A percentile compares a stretch with the other conserved stretches of the same genome.
Evolutionary conservation across 2,329 filamentous ascomycete genomes (phyloP).

Genomic region (Calonectria naviculata): DNA sequence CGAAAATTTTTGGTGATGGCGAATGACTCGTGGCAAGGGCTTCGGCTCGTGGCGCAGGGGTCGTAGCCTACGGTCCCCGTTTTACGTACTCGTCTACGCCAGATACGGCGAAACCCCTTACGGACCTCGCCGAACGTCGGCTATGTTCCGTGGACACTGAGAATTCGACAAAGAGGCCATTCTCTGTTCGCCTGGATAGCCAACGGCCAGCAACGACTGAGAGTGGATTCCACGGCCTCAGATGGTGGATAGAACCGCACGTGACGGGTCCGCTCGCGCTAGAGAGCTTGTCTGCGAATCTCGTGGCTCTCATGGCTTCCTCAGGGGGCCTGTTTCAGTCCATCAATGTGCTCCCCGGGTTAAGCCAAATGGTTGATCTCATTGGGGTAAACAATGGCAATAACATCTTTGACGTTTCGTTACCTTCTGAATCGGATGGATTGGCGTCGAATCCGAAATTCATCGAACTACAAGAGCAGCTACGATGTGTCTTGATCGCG

Average conservation of each 20-base stretch:
- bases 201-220: neutral
- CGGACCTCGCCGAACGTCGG: neutral
- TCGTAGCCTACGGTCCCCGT: slow-evolving; percentile 15
- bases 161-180: neutral
- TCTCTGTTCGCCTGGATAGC: neutral
- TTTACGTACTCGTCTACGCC: neutral
- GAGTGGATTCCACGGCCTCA: neutral
- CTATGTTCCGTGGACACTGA: neutral
- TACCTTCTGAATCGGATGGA: slow-evolving; percentile 39
- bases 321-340: neutral
- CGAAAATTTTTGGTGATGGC: neutral
- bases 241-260: neutral
- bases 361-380: slow-evolving; percentile 1
- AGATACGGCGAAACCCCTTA: neutral
- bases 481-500: slow-evolving; percentile 54
- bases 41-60: neutral
- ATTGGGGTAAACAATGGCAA: neutral
- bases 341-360: neutral
- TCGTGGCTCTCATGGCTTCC: neutral
- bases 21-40: neutral
- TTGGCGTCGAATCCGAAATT: slow-evolving; percentile 52
- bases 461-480: slow-evolving; percentile 56
- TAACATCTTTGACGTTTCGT: neutral
- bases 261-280: neutral
- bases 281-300: neutral